Evolutionary conservation across 1,139 yeast genomes (phyloP).

Genomic region (Casaregolazyma suthepensis): DNA sequence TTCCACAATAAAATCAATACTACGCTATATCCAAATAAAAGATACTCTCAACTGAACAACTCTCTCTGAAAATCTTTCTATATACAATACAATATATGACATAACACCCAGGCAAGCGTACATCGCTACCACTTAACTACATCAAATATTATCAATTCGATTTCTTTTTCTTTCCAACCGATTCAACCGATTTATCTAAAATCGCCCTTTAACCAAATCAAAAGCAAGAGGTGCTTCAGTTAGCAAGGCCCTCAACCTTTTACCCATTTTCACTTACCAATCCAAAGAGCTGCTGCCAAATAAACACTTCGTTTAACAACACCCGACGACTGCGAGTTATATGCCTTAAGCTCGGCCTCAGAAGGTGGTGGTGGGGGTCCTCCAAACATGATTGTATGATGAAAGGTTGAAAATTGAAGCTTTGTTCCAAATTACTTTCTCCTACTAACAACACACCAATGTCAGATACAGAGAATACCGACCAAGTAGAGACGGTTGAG

Average conservation of each 20-base stretch:
- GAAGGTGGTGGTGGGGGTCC: conserved; percentile 65
- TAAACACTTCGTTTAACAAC: conserved; percentile 63
- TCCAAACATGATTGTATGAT: conserved; percentile 56
- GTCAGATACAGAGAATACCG: conserved; percentile 26
- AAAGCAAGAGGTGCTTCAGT: conserved; percentile 34
- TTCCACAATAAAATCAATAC: not conserved
- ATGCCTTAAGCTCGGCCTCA: conserved; percentile 73
- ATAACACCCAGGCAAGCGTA: not conserved
- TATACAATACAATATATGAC: conserved; percentile 9
- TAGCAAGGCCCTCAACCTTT: not conserved
- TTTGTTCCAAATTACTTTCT: not conserved
- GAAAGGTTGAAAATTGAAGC: conserved; percentile 1
- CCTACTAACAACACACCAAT: conserved; percentile 16
- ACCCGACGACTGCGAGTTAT: conserved; percentile 61
- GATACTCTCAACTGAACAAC: no score
- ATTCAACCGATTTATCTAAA: conserved; percentile 17
- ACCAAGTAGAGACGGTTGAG: not conserved
- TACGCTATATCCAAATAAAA: not conserved
- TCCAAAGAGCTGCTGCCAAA: conserved; percentile 76
- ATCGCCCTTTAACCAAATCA: conserved; percentile 36
- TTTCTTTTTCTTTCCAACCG: not conserved
- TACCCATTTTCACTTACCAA: conserved; percentile 26
- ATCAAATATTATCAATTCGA: not conserved
- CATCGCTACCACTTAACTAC: not conserved
- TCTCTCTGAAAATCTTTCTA: conserved; percentile 1